Conservation (phyloP, 1,284 basidiomycete species). For the Sporisorium sorghi region DNA sequence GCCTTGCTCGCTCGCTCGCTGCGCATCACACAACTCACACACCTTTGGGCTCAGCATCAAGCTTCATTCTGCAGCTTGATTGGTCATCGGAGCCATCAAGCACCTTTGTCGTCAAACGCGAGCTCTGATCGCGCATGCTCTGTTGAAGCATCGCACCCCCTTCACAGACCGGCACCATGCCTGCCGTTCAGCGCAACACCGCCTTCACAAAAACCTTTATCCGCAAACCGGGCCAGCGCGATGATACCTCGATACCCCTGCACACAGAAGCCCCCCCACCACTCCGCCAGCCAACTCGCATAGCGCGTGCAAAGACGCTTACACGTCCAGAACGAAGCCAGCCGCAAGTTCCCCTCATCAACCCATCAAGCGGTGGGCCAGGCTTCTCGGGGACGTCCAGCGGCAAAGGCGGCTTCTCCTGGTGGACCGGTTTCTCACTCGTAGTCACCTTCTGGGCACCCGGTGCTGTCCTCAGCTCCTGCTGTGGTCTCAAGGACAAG, state of each 20-base stretch:
- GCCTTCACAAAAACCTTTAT: conserved; percentile 65
- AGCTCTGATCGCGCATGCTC: conserved; percentile 7
- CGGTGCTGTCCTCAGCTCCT: conserved; percentile 69
- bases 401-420: conserved; percentile 23
- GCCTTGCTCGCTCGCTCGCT: background rate
- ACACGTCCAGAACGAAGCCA: conserved; percentile 77
- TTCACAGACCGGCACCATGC: conserved; percentile 21
- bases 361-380: conserved; percentile 71
- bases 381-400: conserved; percentile 36
- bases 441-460: conserved; percentile 67
- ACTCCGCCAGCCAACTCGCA: conserved; percentile 62
- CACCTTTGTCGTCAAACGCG: background rate
- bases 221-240: conserved; percentile 52
- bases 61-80: background rate
- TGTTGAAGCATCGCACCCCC: background rate
- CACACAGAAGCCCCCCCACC: conserved; percentile 64
- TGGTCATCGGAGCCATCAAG: background rate
- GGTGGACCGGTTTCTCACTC: conserved; percentile 58
- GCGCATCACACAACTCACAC: background rate
- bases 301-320: conserved; percentile 75
- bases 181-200: conserved; percentile 44
- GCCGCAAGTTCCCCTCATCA: conserved; percentile 78
- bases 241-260: conserved; percentile 62
- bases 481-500: conserved; percentile 55
- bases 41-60: background rate